These are phyloP conservation scores for Coleophoma crateriformis DNA, from an alignment of 2,329 filamentous ascomycete species.

Conservation along the genomic window DNA sequence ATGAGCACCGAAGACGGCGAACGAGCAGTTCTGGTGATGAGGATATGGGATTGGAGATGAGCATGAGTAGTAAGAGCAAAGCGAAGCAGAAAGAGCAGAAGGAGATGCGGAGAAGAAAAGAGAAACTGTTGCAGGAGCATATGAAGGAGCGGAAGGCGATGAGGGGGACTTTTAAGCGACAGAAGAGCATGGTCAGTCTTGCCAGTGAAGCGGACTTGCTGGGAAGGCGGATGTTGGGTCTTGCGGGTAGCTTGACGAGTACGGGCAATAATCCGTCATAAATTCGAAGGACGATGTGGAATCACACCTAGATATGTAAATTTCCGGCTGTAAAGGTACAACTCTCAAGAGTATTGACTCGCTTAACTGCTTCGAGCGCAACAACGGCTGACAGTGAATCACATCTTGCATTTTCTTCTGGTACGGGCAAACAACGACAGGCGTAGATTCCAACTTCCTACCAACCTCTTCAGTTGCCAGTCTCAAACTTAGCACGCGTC, in stretches of 20 bases:
- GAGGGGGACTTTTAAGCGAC: constrained; percentile 19
- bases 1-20: constrained; percentile 13
- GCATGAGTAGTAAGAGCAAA: constrained; percentile 40
- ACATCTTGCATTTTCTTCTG: too few relatives aligned
- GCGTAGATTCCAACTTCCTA: too few relatives aligned
- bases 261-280: background rate
- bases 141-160: constrained; percentile 24
- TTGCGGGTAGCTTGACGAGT: constrained; percentile 42
- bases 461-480: too few relatives aligned
- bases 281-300: background rate
- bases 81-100: constrained; percentile 20
- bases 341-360: too few relatives aligned
- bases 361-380: too few relatives aligned
- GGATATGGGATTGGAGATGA: constrained; percentile 78
- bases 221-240: constrained; percentile 47
- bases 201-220: constrained; percentile 52
- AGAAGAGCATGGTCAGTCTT: constrained; percentile 44
- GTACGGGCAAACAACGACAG: too few relatives aligned
- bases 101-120: constrained; percentile 41
- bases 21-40: constrained; percentile 56
- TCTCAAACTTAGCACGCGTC: too few relatives aligned
- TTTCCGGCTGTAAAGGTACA: too few relatives aligned
- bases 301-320: too few relatives aligned
- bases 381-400: too few relatives aligned
- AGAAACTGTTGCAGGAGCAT: constrained; percentile 19